Evolutionary conservation across 1,139 yeast genomes (phyloP).

Genomic region (Scheffersomyces cryptocercus): DNA sequence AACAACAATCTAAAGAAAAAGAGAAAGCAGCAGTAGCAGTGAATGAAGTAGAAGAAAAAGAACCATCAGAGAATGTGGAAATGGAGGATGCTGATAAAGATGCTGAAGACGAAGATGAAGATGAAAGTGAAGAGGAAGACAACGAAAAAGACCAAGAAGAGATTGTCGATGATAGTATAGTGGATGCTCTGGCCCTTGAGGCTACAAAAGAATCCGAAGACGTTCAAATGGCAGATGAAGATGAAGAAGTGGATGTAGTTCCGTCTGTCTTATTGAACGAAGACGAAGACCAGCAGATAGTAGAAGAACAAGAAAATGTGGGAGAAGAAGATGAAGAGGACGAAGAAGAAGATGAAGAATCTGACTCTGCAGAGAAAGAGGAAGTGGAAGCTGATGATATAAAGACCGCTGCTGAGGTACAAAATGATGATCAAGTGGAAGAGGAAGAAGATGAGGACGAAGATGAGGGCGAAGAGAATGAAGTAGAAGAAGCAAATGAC

Average conservation of each 20-base stretch:
- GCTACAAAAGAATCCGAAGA: conserved; percentile 1
- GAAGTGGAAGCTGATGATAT: neutral
- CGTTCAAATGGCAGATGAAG: neutral
- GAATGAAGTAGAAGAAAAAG: conserved; percentile 3
- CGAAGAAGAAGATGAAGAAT: conserved; percentile 1
- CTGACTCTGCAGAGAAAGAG: conserved; percentile 1
- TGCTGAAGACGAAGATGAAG: conserved; percentile 1
- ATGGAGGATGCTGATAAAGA: conserved; percentile 1
- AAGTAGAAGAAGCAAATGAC: conserved; percentile 1
- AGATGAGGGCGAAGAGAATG: neutral
- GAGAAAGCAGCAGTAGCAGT: neutral
- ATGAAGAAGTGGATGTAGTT: neutral
- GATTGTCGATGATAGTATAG: neutral
- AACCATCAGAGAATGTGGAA: conserved; percentile 1
- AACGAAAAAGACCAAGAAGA: neutral
- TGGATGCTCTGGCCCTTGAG: neutral
- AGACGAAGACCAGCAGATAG: neutral
- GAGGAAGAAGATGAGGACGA: neutral
- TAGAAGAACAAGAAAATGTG: conserved; percentile 2
- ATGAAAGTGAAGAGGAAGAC: neutral
- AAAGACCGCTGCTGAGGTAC: neutral
- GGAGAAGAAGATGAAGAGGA: neutral
- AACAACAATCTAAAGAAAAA: conserved; percentile 1
- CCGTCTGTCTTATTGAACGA: neutral
- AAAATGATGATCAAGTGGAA: neutral